Evolutionary conservation across 257 asterid species (phyloP), one percentile per base, ranked within the genome.

Genomic region (Thymus quinquecostatus): DNA sequence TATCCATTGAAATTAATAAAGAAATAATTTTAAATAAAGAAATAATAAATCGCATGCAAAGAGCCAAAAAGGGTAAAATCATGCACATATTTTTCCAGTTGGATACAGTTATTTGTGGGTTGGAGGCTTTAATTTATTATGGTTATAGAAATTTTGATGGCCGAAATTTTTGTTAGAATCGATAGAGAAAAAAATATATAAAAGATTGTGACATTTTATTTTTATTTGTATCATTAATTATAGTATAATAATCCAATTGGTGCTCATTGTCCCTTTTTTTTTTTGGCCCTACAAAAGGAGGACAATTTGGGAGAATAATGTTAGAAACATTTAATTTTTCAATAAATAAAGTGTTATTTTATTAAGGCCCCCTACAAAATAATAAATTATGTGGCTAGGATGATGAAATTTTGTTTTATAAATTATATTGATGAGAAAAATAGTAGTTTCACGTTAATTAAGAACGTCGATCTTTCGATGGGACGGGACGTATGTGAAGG

Each of bases 21-120:
- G 40, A 36, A 36, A 36, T 36, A 36, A 36, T 3, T 21, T 0
- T 21, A 21, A 38, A 4, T 38, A 38, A 36, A 36, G 40, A 36
- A 36, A 36, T 36, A 36, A 36, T 3, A 1, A 38, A 10, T 21
- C 3, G 49, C 49, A 44, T 8, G 6, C n/a, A 48, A 48, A 11
- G 27, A 48, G 54, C 21, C 55, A 49, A 49, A 14, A 49, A 49
- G 5, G 29, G 10, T 0, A 28, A 36, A 38, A 12, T 14, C 7
- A 33, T 12, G 28, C 13, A 12, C 1, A 34, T 50, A 21, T 21
- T 21, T 64, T 50, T 38, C 32, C 55, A 57, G 73, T 73, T 73
- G 78, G 68, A 32, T 57, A 73, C 72, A 73, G 78, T 73, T 73
- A 65, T 43, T 45, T 44, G 47, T 44, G 72, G 2, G 78, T 65